Base-by-base conservation (phyloP, 2,329 filamentous ascomycete genomes). In the Colletotrichum gigasporum region DNA sequence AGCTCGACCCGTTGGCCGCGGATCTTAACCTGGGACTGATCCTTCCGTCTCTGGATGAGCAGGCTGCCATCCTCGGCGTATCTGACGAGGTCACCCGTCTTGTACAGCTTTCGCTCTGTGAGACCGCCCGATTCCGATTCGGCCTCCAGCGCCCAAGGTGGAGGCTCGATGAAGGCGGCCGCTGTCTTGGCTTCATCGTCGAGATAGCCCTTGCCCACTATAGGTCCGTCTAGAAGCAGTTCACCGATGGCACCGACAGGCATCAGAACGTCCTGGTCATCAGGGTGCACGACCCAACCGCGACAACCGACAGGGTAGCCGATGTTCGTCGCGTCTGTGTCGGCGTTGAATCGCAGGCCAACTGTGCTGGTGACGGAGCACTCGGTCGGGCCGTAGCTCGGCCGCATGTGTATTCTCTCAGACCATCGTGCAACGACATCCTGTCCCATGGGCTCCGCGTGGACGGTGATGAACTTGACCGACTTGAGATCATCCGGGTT, bases 401-500 rank as follows among this genome's bases (percentile, higher is more conserved):
- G 69, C 39, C 70, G 65, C 12, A 74, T 44, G 16, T 67, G 66
- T 0, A 69, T 51, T 7, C 54, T 61, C 2, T 57, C 65, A 2
- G 67, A 67, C 72, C 71, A 74, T 4, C 60, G 56, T 5, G 50
- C 62, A 1, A 72, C 41, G n/a, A 72, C 60, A 26, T 69, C 67
- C 14, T 67, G 64, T 3, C 64, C 32, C 56, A 73, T 68, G 18
- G 70, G 66, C 44, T 75, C 73, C 1, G 72, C 72, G 11, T 72
- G 71, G 0, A 75, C 63, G 4, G 67, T 67, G 14, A 83, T 68
- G 0, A 78, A 81, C 24, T 74, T 71, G 2, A 83, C 68, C 1
- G 72, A 75, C 0, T 79, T 76, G 0, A 82, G 70, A 0, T 69
- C 65, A 0, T 70, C 65, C 0, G 80, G 75, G n/a, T 76, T 71